Evolutionary conservation across 192 early-diverging fungal species (phyloP).

Genomic region (Linnemannia zychae): DNA sequence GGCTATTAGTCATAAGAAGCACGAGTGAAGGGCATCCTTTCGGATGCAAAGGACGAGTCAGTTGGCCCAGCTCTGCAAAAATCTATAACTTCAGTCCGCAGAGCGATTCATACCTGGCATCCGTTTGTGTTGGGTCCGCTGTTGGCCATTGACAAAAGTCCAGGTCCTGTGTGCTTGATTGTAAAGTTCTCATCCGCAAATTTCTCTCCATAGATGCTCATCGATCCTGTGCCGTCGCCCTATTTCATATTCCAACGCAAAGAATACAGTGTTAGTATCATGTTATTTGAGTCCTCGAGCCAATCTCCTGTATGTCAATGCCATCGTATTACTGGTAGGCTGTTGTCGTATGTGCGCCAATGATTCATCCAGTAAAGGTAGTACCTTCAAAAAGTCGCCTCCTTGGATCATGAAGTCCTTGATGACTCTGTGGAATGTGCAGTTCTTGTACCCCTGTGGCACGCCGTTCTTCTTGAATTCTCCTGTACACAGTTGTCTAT

Average conservation of each 20-base stretch:
- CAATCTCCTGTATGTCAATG: too few relatives aligned
- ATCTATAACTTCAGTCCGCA: not conserved
- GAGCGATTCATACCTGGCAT: conserved; percentile 71
- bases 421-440: conserved; percentile 89
- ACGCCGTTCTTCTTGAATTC: conserved; percentile 86
- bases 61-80: not conserved
- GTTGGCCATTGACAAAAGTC: conserved; percentile 88
- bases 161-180: conserved; percentile 87
- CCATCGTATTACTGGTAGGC: too few relatives aligned
- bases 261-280: too few relatives aligned
- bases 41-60: too few relatives aligned
- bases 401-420: conserved; percentile 96
- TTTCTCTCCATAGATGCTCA: conserved; percentile 88
- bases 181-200: conserved; percentile 89
- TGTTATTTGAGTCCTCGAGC: too few relatives aligned
- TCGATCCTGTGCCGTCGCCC: conserved; percentile 89
- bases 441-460: conserved; percentile 90
- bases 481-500: conserved; percentile 90
- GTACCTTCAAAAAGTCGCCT: conserved; percentile 89
- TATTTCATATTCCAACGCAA: conserved; percentile 18
- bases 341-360: too few relatives aligned
- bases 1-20: not conserved
- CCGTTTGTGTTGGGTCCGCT: conserved; percentile 90
- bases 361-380: too few relatives aligned
- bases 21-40: too few relatives aligned